Evolutionary conservation across 2,329 filamentous ascomycete species (phyloP), one percentile per base, ranked within the genome.

Genomic region (Aspergillus pseudoglaucus): DNA sequence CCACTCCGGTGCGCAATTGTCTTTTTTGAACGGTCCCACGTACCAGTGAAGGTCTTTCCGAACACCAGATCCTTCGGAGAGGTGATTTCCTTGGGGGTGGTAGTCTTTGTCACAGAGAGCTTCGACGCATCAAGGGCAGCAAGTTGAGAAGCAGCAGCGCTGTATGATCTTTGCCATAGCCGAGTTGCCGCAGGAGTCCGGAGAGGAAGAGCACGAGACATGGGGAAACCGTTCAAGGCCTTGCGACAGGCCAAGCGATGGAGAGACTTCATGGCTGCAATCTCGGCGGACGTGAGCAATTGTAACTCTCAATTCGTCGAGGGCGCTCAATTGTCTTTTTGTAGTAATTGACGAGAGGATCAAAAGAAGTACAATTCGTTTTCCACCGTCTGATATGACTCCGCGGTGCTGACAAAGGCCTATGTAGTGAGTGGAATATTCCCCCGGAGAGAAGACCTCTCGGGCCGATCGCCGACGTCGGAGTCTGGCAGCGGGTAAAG

Each of bases 1-100:
- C 37, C 18, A 15, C 12, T 14, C n/a, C n/a, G 7, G n/a, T 37
- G 17, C n/a, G n/a, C 17, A 17, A 37, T 37, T 17, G 6, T 14
- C n/a, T 18, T 6, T 12, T 5, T 30, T 10, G 9, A 39, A 35
- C 32, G 40, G 7, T 41, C 44, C 32, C 50, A 40, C 47, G 27
- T 73, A 90, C 89, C 90, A 61, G 93, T 95, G 71, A 98, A 98
- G 44, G 84, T 85, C 57, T 81, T 81, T 54, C 93, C 93, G 69
- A 98, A 98, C 54, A 97, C 77, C 47, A 98, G 82, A 54, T 94
- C 83, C 65, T 91, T 81, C 12, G 87, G 81, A 46, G 90, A 84
- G 53, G 79, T 76, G 47, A 91, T 75, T 25, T 79, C 67, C 71
- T 91, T 93, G 9, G 91, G 93, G 3, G 78, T 82, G 6, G 76